Evolutionary conservation across 768 basidiomycete species (phyloP), one percentile per base, ranked within the genome.

Genomic region (Podaxis sp.): DNA sequence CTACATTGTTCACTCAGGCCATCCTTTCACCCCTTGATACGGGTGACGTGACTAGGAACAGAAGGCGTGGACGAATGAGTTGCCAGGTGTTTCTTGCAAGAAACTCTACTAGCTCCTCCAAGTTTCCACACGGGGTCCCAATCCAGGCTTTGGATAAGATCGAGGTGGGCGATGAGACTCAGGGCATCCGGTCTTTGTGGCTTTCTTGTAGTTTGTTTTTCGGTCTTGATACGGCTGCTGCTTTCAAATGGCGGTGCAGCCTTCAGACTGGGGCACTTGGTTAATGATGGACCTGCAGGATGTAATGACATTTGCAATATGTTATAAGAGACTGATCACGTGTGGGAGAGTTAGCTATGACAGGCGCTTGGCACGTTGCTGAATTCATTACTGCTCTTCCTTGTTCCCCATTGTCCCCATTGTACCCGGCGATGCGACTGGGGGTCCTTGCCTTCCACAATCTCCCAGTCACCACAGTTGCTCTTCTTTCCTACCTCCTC

Each of bases 401-500:
- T 51, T 37, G 18, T 37, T 21, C 21, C 21, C 21, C 21, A 13
- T 46, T 27, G 56, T 21, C 21, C 21, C 21, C 21, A 13, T 46
- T 27, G 56, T 25, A 11, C 51, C 13, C 58, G 32, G 37, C 58
- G 51, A 59, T 60, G 59, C 21, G 35, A 28, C 9, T 54, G 21
- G 42, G 51, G 1, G 21, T 59, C 10, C 57, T 55, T 5, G 42
- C 44, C 5, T 64, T 64, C 54, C 50, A 38, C 38, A 56, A 53
- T 5, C 36, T 47, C 21, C 44, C 64, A 32, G 62, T 62, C 1
- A 62, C 64, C 9, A 18, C 46, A 14, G 36, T 59, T 28, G 60
- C 50, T 21, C 25, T 62, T 1, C n/a, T 64, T 44, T 18, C 58
- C 9, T 64, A 64, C 44, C 3, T 56, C 18, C 35, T 58, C 10